phyloP scores from a whole-genome alignment of 2,329 filamentous ascomycete genomes.

The Cladosporium oxysporum region DNA sequence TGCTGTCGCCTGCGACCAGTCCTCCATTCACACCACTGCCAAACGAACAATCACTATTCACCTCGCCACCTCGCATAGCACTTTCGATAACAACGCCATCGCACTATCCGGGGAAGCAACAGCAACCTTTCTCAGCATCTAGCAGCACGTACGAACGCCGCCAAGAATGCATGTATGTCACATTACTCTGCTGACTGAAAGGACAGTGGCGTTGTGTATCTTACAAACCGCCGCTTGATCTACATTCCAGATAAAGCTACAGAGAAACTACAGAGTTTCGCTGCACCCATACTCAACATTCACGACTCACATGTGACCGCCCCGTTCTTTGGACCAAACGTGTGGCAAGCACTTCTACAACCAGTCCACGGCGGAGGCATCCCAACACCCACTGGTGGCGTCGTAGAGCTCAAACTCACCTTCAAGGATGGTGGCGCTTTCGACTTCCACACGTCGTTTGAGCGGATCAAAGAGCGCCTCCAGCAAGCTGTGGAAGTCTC shows the following conservation, averaged over 20 bases:
- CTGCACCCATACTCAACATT: constrained; percentile 81
- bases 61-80: constrained; percentile 75
- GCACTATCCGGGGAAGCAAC: constrained; percentile 66
- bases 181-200: neutral
- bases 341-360: constrained; percentile 78
- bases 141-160: constrained; percentile 17
- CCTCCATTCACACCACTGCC: constrained; percentile 76
- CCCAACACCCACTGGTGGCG: constrained; percentile 67
- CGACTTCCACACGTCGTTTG: constrained; percentile 82
- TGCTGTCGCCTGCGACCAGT: constrained; percentile 68
- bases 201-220: constrained; percentile 29
- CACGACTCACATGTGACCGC: constrained; percentile 83
- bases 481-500: constrained; percentile 77
- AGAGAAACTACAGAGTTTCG: constrained; percentile 77
- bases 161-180: neutral
- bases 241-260: constrained; percentile 77
- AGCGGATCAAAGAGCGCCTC: constrained; percentile 79
- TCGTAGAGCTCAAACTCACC: constrained; percentile 78
- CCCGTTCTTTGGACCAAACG: constrained; percentile 90
- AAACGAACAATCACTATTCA: constrained; percentile 78
- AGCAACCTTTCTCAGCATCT: constrained; percentile 36
- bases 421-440: constrained; percentile 96
- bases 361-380: constrained; percentile 84
- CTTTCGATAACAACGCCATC: constrained; percentile 58
- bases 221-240: constrained; percentile 64